These are phyloP conservation scores for Zea mays DNA, from an alignment of 176 grass and related monocot genomes.

Conservation along the genomic window Zm-B73-REFERENCE-NAM-5.0 NC_050097.1:84112501-84113000, in stretches of 20 bases:
- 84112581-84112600: constrained; percentile 15
- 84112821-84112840: no score
- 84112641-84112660: constrained; percentile 33
- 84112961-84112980: no score
- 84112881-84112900: no score
- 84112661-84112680: constrained; percentile 10
- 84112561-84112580: not conserved
- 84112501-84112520: constrained; percentile 51
- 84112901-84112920: no score
- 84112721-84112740: not conserved
- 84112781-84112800: not conserved
- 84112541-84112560: constrained; percentile 34
- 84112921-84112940: no score
- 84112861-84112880: no score
- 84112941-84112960: no score
- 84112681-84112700: not conserved
- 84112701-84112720: not conserved
- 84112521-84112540: constrained; percentile 51
- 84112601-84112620: constrained; percentile 4
- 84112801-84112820: not conserved
- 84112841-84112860: no score
- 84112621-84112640: not conserved
- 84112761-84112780: not conserved
- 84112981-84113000: no score
- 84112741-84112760: not conserved